Conservation (phyloP, 1,139 yeast genomes). For the Geotrichum armillariae region DNA sequence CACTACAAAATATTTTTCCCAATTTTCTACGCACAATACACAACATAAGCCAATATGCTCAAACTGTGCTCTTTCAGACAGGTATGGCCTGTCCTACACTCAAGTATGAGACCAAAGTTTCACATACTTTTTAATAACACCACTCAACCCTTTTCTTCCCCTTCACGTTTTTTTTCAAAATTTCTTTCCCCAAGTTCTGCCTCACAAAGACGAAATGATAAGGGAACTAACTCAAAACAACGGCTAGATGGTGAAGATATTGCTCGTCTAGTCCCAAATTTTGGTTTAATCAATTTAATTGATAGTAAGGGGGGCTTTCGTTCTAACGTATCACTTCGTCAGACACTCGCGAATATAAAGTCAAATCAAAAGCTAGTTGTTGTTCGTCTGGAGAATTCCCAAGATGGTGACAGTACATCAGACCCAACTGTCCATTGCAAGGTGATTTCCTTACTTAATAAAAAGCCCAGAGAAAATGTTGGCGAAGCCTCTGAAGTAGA, state of each 20-base stretch:
- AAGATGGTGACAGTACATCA: constrained; percentile 25
- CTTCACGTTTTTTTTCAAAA: too few relatives aligned
- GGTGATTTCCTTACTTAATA: background rate
- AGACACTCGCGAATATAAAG: constrained; percentile 10
- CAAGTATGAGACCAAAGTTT: too few relatives aligned
- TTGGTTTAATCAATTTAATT: constrained; percentile 30
- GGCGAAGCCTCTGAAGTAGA: background rate
- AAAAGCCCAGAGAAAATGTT: background rate
- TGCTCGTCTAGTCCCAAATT: constrained; percentile 29
- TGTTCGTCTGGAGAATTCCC: constrained; percentile 24
- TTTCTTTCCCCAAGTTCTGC: too few relatives aligned
- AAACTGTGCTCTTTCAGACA: too few relatives aligned
- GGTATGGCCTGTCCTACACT: too few relatives aligned
- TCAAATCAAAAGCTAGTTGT: constrained; percentile 26
- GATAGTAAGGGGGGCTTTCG: constrained; percentile 26
- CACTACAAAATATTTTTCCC: too few relatives aligned
- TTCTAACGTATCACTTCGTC: constrained; percentile 23
- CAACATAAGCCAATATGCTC: too few relatives aligned
- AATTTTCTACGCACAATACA: too few relatives aligned
- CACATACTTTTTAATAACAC: too few relatives aligned
- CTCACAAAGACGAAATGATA: too few relatives aligned
- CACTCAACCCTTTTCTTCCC: too few relatives aligned
- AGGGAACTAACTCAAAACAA: background rate
- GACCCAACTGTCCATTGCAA: constrained; percentile 18
- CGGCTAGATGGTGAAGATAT: constrained; percentile 23